These are phyloP conservation scores for Eucalyptus pauciflora DNA, from an alignment of 345 rosid genomes.

Conservation along the genomic window DNA sequence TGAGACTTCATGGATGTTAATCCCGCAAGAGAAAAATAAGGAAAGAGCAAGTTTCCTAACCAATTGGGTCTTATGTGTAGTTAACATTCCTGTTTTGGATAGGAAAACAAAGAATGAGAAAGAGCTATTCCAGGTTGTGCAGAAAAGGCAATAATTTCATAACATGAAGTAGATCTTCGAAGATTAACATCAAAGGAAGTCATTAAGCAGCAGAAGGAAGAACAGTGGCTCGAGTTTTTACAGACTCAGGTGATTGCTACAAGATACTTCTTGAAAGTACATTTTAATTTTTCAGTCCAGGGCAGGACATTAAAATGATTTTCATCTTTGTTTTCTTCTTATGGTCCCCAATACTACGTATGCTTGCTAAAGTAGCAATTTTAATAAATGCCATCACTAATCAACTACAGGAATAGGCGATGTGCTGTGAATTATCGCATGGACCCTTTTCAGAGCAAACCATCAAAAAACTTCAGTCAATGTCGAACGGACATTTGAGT, in stretches of 20 bases:
- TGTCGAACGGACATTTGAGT: not conserved
- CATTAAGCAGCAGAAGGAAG: not conserved
- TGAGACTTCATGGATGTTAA: not conserved
- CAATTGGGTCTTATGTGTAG: not conserved
- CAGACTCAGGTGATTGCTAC: not conserved
- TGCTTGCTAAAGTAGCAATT: not conserved
- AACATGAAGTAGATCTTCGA: too few species aligned
- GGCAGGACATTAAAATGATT: not conserved
- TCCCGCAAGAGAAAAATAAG: not conserved
- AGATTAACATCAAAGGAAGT: not conserved
- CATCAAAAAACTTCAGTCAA: not conserved
- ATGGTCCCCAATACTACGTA: not conserved
- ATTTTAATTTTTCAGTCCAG: not conserved
- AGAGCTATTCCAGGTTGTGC: not conserved
- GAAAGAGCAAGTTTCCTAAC: not conserved
- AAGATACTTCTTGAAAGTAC: not conserved
- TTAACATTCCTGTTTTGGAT: not conserved
- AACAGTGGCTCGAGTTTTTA: not conserved
- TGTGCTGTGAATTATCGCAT: not conserved
- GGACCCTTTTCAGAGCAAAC: not conserved
- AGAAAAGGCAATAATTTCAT: not conserved
- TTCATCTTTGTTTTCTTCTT: not conserved
- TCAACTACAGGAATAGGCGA: not conserved
- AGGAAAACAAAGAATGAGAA: not conserved
- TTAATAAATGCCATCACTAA: not conserved